phyloP scores from a whole-genome alignment of 768 basidiomycete genomes.

The Coprinellus micaceus region DNA sequence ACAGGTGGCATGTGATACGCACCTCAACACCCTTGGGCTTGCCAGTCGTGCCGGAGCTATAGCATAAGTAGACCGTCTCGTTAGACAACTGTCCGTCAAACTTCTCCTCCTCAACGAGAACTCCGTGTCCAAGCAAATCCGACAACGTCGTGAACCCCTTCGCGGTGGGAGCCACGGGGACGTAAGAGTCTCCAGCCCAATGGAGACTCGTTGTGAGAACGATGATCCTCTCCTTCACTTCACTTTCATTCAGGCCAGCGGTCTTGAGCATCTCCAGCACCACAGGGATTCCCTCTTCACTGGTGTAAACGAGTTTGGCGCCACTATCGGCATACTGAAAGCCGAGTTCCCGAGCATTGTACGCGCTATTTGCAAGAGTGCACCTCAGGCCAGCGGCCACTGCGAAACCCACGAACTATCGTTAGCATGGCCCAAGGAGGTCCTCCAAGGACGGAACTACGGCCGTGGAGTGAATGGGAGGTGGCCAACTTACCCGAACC shows the following conservation, averaged over 20 bases:
- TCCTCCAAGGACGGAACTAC: no score
- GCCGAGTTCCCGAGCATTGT: constrained; percentile 62
- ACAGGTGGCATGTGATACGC: constrained; percentile 4
- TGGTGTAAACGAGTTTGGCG: constrained; percentile 60
- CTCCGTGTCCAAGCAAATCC: constrained; percentile 49
- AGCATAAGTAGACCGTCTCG: constrained; percentile 65
- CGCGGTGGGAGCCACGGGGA: constrained; percentile 21
- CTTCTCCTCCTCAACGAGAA: constrained; percentile 48
- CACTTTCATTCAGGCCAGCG: constrained; percentile 41
- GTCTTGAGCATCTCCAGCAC: constrained; percentile 55
- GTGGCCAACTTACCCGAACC: constrained; percentile 34
- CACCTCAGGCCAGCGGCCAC: constrained; percentile 65
- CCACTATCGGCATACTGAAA: constrained; percentile 70
- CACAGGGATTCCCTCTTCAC: constrained; percentile 56
- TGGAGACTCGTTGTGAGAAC: constrained; percentile 47
- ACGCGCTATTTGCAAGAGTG: constrained; percentile 72
- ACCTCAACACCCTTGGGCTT: constrained; percentile 70
- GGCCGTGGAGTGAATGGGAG: not conserved
- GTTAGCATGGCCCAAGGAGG: no score
- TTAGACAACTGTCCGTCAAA: constrained; percentile 50
- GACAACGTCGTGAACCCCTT: constrained; percentile 38
- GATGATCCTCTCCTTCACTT: constrained; percentile 53
- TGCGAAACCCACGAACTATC: constrained; percentile 18
- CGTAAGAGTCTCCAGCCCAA: constrained; percentile 42
- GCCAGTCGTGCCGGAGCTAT: constrained; percentile 71